A percentile compares a stretch with the other conserved stretches of the same genome.
These are phyloP conservation scores for Skeletonema grethae DNA, from an alignment of 108 stramenopile genomes.

Conservation along the genomic window DNA sequence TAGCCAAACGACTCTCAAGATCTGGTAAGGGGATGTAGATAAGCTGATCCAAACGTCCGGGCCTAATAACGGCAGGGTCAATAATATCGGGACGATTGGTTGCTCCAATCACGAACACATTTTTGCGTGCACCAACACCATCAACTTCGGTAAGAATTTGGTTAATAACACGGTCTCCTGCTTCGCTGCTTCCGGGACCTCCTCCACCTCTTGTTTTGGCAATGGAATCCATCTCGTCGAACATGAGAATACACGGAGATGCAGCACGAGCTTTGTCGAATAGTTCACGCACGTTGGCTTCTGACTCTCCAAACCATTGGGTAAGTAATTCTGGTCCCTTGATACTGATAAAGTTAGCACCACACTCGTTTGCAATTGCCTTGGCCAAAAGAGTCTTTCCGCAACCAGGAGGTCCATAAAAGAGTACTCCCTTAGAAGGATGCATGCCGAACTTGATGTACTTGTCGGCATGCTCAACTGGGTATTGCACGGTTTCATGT, in stretches of 20 bases:
- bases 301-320: constrained; percentile 97
- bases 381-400: constrained; percentile 97
- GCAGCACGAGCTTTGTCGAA: constrained; percentile 87
- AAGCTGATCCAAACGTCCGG: constrained; percentile 94
- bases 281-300: constrained; percentile 96
- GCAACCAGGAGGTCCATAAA: constrained; percentile 94
- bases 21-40: constrained; percentile 95
- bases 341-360: constrained; percentile 97
- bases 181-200: constrained; percentile 88
- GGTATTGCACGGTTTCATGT: constrained; percentile 97
- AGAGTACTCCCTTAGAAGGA: constrained; percentile 92
- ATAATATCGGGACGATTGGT: constrained; percentile 95
- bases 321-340: constrained; percentile 97
- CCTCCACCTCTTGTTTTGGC: constrained; percentile 79
- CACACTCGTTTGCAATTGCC: constrained; percentile 98
- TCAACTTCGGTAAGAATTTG: constrained; percentile 99
- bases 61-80: constrained; percentile 93
- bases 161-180: constrained; percentile 97
- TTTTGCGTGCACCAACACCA: constrained; percentile 94
- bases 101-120: constrained; percentile 93
- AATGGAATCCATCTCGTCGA: constrained; percentile 99
- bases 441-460: constrained; percentile 93
- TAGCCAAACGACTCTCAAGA: constrained; percentile 81
- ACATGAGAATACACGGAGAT: constrained; percentile 96
- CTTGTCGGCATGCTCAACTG: constrained; percentile 96